Conservation (phyloP, 129 eudicot genomes). For the Artemisia annua region DNA sequence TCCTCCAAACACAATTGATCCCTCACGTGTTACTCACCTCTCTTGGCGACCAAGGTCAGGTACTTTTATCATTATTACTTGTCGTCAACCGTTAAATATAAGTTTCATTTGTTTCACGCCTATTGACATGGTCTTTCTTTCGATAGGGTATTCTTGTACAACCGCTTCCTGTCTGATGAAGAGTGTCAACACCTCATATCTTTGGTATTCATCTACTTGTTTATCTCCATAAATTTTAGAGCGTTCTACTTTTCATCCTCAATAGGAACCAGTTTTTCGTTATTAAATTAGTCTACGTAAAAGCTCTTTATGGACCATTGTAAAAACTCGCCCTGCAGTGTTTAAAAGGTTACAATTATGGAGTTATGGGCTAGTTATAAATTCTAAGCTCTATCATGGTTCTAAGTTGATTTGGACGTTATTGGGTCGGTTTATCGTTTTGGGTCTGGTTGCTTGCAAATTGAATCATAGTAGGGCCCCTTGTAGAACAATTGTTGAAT, state of each 20-base stretch:
- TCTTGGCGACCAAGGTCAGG: slow-evolving; percentile 99
- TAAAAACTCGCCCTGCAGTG: too few relatives aligned
- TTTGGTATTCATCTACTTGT: slow-evolving; percentile 37
- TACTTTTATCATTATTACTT: slow-evolving; percentile 34
- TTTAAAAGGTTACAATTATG: too few relatives aligned
- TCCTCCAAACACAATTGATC: slow-evolving; percentile 48
- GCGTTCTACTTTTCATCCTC: slow-evolving; percentile 8
- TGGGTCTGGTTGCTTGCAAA: not conserved
- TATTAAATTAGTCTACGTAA: not conserved
- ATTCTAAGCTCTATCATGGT: not conserved
- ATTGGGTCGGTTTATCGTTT: not conserved
- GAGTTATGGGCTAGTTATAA: too few relatives aligned
- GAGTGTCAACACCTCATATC: slow-evolving; percentile 79
- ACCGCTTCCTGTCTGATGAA: slow-evolving; percentile 66
- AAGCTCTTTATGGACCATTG: not conserved
- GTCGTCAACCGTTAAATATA: too few relatives aligned
- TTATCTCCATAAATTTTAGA: too few relatives aligned
- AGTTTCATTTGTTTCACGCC: slow-evolving; percentile 1
- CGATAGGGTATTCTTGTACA: slow-evolving; percentile 70
- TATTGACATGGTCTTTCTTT: slow-evolving; percentile 39
- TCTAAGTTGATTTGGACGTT: not conserved
- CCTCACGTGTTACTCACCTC: slow-evolving; percentile 60
- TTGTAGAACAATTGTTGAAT: too few relatives aligned
- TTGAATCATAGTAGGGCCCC: too few relatives aligned
- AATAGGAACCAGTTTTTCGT: slow-evolving; percentile 2